Evolutionary conservation across 441 rosid species (phyloP).

Genomic region (Mallotus repandus): DNA sequence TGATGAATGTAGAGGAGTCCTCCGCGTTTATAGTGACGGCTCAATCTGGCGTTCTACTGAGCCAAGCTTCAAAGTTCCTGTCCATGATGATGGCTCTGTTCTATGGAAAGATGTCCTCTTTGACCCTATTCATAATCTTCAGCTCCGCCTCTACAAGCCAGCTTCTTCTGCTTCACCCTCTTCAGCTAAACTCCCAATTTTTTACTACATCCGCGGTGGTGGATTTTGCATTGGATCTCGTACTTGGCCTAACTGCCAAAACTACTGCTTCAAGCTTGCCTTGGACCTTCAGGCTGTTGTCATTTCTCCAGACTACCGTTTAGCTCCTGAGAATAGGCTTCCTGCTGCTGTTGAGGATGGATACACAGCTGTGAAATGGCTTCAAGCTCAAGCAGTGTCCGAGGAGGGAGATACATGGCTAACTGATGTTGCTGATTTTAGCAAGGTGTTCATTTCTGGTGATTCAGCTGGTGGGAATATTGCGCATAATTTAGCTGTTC

Average conservation of each 20-base stretch:
- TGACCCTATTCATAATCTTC: constrained; percentile 37
- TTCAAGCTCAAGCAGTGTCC: constrained; percentile 42
- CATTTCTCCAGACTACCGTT: constrained; percentile 53
- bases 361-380: constrained; percentile 50
- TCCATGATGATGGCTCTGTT: constrained; percentile 45
- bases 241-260: constrained; percentile 60
- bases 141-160: constrained; percentile 51
- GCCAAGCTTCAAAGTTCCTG: constrained; percentile 47
- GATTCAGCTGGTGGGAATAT: constrained; percentile 61
- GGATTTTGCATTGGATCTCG: constrained; percentile 73
- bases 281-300: constrained; percentile 50
- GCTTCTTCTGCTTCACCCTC: constrained; percentile 18
- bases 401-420: constrained; percentile 48
- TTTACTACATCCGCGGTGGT: constrained; percentile 63
- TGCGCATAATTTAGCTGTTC: constrained; percentile 52
- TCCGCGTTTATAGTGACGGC: constrained; percentile 58
- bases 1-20: constrained; percentile 61
- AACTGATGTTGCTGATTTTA: constrained; percentile 47
- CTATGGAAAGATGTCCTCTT: constrained; percentile 48
- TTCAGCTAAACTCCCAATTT: constrained; percentile 44
- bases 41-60: constrained; percentile 52
- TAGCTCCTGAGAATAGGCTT: constrained; percentile 63
- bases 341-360: constrained; percentile 65
- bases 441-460: constrained; percentile 52
- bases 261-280: constrained; percentile 54